Evolutionary conservation across 768 basidiomycete genomes (phyloP).

Genomic region (Tylopilus vinaceipallidus): DNA sequence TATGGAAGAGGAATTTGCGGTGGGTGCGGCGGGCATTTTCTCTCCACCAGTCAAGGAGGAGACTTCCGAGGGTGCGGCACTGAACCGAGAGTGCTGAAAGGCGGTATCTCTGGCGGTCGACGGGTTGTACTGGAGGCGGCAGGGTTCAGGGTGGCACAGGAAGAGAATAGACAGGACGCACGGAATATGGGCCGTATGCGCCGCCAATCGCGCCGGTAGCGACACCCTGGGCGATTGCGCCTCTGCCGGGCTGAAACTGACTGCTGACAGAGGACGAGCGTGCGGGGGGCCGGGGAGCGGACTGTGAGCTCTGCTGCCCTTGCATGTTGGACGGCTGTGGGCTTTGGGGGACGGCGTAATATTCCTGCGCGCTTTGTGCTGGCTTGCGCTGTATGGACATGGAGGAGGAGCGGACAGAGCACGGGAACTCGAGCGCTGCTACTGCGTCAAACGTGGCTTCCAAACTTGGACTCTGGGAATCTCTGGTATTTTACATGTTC

Average conservation of each 20-base stretch:
- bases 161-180: constrained; percentile 35
- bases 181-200: constrained; percentile 87
- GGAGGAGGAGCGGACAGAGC: constrained; percentile 5
- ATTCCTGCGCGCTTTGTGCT: constrained; percentile 47
- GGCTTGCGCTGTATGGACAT: constrained; percentile 42
- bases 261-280: constrained; percentile 29
- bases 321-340: constrained; percentile 42
- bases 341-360: constrained; percentile 67
- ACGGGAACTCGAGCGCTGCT: constrained; percentile 9
- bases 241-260: constrained; percentile 39
- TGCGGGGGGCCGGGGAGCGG: constrained; percentile 23
- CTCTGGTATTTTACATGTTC: constrained; percentile 36
- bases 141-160: constrained; percentile 1
- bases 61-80: constrained; percentile 47
- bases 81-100: constrained; percentile 56
- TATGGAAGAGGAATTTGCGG: constrained; percentile 56
- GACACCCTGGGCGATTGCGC: constrained; percentile 72
- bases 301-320: constrained; percentile 24
- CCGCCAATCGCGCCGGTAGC: constrained; percentile 76
- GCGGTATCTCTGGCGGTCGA: constrained; percentile 38
- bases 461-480: constrained; percentile 7
- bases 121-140: constrained; percentile 53
- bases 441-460: constrained; percentile 24
- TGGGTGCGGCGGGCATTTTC: constrained; percentile 27
- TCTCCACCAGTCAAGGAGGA: constrained; percentile 40